Evolutionary conservation across 139 green algal genomes (phyloP).

Genomic region (Micractinium conductrix): DNA sequence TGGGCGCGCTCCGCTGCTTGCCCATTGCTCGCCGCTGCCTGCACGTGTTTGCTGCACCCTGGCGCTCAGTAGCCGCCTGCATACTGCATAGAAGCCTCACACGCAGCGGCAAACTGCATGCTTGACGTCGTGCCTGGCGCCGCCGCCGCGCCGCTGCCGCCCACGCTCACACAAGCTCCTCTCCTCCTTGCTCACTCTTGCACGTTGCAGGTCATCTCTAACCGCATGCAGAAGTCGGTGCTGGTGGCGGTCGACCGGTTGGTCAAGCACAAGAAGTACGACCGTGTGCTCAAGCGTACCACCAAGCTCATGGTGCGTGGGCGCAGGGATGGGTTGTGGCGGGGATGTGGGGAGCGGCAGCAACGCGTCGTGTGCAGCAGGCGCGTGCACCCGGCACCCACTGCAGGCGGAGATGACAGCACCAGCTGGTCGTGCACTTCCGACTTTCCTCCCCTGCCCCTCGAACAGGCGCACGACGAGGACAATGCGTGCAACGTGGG

Average conservation of each 20-base stretch:
- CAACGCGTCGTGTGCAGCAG: too few relatives aligned
- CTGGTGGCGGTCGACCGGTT: conserved; percentile 58
- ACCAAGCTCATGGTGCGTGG: conserved; percentile 65
- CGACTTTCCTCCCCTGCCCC: background rate
- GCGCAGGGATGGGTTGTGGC: too few relatives aligned
- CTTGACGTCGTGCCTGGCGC: too few relatives aligned
- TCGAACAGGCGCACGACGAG: conserved; percentile 65
- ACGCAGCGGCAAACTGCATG: too few relatives aligned
- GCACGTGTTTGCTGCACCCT: background rate
- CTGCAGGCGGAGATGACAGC: too few relatives aligned
- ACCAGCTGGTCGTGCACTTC: background rate
- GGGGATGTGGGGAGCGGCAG: too few relatives aligned
- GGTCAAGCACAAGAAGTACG: conserved; percentile 56
- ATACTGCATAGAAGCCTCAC: too few relatives aligned
- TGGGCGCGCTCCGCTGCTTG: background rate
- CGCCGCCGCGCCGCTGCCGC: too few relatives aligned
- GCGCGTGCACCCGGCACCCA: too few relatives aligned
- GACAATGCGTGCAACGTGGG: conserved; percentile 65
- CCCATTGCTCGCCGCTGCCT: background rate
- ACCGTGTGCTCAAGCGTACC: conserved; percentile 36
- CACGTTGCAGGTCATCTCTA: conserved; percentile 70
- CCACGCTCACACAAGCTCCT: too few relatives aligned
- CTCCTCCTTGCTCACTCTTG: background rate
- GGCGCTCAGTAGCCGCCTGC: background rate
- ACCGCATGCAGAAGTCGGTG: conserved; percentile 67